phyloP scores from a whole-genome alignment of 352 stramenopile species.

The Globisporangium alternatum region DNA sequence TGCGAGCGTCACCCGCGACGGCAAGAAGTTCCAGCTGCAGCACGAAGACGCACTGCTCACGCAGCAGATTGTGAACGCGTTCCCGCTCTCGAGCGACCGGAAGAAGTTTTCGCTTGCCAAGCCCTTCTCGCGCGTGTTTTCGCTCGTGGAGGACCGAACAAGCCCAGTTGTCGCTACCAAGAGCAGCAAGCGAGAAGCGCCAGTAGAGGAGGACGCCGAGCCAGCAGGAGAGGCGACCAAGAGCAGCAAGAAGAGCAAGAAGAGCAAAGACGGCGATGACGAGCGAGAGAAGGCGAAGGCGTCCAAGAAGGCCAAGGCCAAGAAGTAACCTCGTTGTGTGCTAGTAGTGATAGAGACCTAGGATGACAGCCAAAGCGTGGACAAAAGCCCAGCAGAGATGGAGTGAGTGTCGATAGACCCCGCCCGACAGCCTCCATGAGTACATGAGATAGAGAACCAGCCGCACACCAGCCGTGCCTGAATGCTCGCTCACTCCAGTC shows the following conservation, averaged over 20 bases:
- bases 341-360: background rate
- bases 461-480: background rate
- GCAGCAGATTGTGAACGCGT: constrained; percentile 75
- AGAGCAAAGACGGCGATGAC: constrained; percentile 28
- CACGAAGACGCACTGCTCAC: constrained; percentile 59
- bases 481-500: background rate
- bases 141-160: constrained; percentile 52
- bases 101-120: constrained; percentile 66
- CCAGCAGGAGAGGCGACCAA: constrained; percentile 34
- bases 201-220: constrained; percentile 13
- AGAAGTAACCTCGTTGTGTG: background rate
- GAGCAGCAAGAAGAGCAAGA: constrained; percentile 56
- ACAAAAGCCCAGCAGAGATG: background rate
- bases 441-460: background rate
- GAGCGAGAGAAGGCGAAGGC: constrained; percentile 27
- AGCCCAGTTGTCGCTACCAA: background rate
- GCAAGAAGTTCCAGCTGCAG: constrained; percentile 59
- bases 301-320: constrained; percentile 11
- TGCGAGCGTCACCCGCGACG: constrained; percentile 39
- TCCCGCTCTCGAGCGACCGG: constrained; percentile 54
- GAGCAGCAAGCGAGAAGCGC: constrained; percentile 26
- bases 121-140: constrained; percentile 72
- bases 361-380: background rate
- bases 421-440: background rate
- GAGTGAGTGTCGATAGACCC: background rate